Evolutionary conservation across 2,329 filamentous ascomycete genomes (phyloP).

Genomic region (Aaosphaeria arxii): DNA sequence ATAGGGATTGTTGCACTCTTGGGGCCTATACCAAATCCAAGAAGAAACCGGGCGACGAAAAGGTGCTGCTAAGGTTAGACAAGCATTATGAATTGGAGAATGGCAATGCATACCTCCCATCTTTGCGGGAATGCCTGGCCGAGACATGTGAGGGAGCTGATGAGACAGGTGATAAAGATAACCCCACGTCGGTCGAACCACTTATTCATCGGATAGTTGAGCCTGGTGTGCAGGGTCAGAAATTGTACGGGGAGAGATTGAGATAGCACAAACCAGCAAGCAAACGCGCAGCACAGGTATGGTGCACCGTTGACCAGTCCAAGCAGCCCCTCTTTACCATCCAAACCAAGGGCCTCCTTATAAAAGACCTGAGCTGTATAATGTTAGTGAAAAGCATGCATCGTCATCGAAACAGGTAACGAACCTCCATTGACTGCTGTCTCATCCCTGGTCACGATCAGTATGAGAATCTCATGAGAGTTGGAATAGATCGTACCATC

Average conservation of each 20-base stretch:
- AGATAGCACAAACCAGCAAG: slow-evolving; percentile 10
- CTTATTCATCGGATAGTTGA: slow-evolving; percentile 18
- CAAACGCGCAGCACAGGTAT: slow-evolving; percentile 17
- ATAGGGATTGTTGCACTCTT: slow-evolving; percentile 40
- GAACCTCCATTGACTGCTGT: slow-evolving; percentile 17
- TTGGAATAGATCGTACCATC: slow-evolving; percentile 9
- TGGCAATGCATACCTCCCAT: slow-evolving; percentile 10
- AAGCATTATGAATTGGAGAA: background rate
- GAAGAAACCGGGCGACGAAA: slow-evolving; percentile 13
- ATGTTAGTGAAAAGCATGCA: background rate
- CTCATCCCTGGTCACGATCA: slow-evolving; percentile 7
- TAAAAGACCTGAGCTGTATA: slow-evolving; percentile 15
- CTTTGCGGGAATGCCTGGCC: slow-evolving; percentile 15
- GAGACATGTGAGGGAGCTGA: slow-evolving; percentile 17
- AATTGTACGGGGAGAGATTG: background rate
- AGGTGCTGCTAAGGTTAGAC: slow-evolving; percentile 7
- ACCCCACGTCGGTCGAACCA: slow-evolving; percentile 15
- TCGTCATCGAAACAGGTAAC: slow-evolving; percentile 1
- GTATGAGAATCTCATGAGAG: background rate
- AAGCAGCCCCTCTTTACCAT: slow-evolving; percentile 1
- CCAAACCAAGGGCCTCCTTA: slow-evolving; percentile 8
- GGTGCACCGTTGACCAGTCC: slow-evolving; percentile 18
- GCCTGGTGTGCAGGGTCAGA: slow-evolving; percentile 1
- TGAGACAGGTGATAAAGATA: slow-evolving; percentile 18
- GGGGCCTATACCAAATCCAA: slow-evolving; percentile 16